Evolutionary conservation across 805 yeast genomes (phyloP).

Genomic region (Barnettozyma sp.): DNA sequence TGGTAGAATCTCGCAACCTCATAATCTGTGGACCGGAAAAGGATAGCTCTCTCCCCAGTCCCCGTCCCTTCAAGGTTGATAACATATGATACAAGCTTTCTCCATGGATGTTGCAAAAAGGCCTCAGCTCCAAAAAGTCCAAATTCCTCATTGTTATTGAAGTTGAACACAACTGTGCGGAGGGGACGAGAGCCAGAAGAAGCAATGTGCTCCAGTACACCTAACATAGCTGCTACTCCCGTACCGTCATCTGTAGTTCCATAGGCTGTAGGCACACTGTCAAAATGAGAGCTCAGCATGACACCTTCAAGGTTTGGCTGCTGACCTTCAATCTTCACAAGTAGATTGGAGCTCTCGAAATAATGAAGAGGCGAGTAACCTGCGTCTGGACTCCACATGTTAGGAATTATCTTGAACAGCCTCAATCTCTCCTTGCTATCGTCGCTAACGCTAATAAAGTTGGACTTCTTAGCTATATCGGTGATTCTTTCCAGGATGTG

Average conservation of each 20-base stretch:
- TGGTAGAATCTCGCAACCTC: conserved; percentile 55
- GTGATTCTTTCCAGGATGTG: conserved; percentile 44
- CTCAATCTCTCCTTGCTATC: conserved; percentile 31
- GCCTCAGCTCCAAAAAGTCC: conserved; percentile 78
- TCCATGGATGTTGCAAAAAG: conserved; percentile 70
- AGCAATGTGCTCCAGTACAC: conserved; percentile 48
- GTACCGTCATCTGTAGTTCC: conserved; percentile 93
- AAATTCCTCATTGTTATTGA: conserved; percentile 86
- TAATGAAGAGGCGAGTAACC: conserved; percentile 47
- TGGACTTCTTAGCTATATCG: conserved; percentile 24
- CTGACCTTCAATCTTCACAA: conserved; percentile 66
- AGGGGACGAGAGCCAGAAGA: conserved; percentile 42
- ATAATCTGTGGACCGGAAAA: conserved; percentile 78
- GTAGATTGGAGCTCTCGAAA: conserved; percentile 76
- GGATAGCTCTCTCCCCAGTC: conserved; percentile 67
- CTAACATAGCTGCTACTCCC: conserved; percentile 78
- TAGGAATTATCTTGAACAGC: conserved; percentile 45
- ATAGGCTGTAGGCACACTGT: conserved; percentile 77
- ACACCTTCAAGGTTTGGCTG: conserved; percentile 55
- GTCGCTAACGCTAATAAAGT: conserved; percentile 30
- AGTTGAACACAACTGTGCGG: conserved; percentile 72
- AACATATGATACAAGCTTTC: conserved; percentile 50
- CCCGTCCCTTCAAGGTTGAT: conserved; percentile 91
- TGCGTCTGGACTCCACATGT: conserved; percentile 38
- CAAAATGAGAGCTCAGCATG: conserved; percentile 79